Evolutionary conservation across 2,329 filamentous ascomycete genomes (phyloP), one percentile per base, ranked within the genome.

Genomic region (Xylaria hypoxylon): DNA sequence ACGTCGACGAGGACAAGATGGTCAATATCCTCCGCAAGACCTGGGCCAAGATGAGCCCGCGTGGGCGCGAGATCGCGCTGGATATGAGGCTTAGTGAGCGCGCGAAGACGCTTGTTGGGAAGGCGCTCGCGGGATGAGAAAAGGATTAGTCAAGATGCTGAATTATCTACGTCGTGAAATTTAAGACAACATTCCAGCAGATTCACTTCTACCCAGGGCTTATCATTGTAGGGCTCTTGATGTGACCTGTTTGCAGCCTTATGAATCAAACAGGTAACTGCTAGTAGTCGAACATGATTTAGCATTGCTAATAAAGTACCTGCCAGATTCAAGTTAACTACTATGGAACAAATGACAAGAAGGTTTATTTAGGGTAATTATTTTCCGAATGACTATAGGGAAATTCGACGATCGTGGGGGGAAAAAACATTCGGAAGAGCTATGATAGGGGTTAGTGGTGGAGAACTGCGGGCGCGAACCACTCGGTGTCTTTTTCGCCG

Each of bases 1-100:
- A 89, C 60, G 77, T 85, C 17, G 91, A 93, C 74, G 92, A 95
- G 80, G 90, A 89, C 57, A 96, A 96, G 84, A 88, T 93, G 66
- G 77, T 95, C 22, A 81, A 80, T 19, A 92, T 93, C 70, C 76
- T 93, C 77, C 81, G 82, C 72, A 93, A 93, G 85, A 92, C 90
- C 15, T 93, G 90, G 90, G 88, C 74, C 53, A 93, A 93, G 83
- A 93, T 93, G 90, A 87, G 86, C 55, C 83, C 85, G 40, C 78
- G 78, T 64, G 91, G 90, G 0, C 82, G 85, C 68, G 83, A 86
- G 71, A 77, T 93, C 77, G 92, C 91, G n/a, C 75, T 92, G 71
- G 79, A 81, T 68, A 89, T 93, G 80, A 79, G 86, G 17, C 84
- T 92, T 80, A 89, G 87, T 60, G 89, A 89, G 22, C 81, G 87